These are phyloP conservation scores for Megacollybia marginata DNA, from an alignment of 768 basidiomycete species.

Conservation along the genomic window DNA sequence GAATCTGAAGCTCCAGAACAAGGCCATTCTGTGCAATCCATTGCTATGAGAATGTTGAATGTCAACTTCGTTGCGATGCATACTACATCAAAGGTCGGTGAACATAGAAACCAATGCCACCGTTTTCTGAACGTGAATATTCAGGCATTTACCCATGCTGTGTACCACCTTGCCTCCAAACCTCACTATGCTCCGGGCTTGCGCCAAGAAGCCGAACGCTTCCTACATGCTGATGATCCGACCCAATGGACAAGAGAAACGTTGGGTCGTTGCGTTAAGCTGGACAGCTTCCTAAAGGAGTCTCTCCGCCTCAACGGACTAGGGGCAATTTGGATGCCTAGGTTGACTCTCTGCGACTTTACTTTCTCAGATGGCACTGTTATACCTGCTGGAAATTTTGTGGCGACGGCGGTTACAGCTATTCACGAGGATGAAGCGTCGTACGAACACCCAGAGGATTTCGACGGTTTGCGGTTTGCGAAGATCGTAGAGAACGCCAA, in stretches of 20 bases:
- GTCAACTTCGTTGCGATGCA: slow-evolving; percentile 19
- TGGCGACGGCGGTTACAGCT: slow-evolving; percentile 14
- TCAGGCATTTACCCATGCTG: slow-evolving; percentile 25
- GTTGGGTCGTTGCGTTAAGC: slow-evolving; percentile 27
- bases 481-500: slow-evolving; percentile 6
- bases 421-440: slow-evolving; percentile 26
- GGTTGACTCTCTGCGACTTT: slow-evolving; percentile 21
- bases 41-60: slow-evolving; percentile 17
- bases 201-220: slow-evolving; percentile 26
- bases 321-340: slow-evolving; percentile 17
- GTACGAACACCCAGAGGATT: slow-evolving; percentile 29
- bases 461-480: slow-evolving; percentile 34
- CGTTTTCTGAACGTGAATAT: too few relatives aligned
- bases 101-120: too few relatives aligned
- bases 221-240: slow-evolving; percentile 23
- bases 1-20: slow-evolving; percentile 17
- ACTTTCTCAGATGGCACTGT: slow-evolving; percentile 30
- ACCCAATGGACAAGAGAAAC: slow-evolving; percentile 28
- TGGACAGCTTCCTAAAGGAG: slow-evolving; percentile 37
- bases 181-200: slow-evolving; percentile 26
- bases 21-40: slow-evolving; percentile 15
- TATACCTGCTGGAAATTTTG: slow-evolving; percentile 21
- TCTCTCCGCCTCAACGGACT: slow-evolving; percentile 26
- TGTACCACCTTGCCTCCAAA: slow-evolving; percentile 27
- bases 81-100: slow-evolving; percentile 18